Evolutionary conservation across 2,329 filamentous ascomycete species (phyloP).

Genomic region (Neopestalotiopsis rosae): DNA sequence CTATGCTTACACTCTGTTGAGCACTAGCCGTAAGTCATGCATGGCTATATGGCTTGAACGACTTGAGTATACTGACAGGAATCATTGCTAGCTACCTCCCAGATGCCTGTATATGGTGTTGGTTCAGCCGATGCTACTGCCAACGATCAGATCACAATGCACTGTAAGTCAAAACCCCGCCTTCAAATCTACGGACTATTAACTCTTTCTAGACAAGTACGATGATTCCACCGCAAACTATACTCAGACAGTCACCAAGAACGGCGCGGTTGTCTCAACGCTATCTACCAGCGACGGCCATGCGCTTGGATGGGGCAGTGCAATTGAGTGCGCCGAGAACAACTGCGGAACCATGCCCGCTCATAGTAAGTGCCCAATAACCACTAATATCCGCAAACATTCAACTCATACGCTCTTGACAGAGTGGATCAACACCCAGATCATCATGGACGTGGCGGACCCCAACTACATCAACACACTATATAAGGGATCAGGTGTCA

Average conservation of each 20-base stretch:
- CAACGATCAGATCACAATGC: conserved; percentile 44
- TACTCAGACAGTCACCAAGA: conserved; percentile 25
- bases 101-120: conserved; percentile 40
- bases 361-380: conserved; percentile 35
- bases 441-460: conserved; percentile 35
- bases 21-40: conserved; percentile 29
- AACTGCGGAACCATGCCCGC: conserved; percentile 46
- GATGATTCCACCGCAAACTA: conserved; percentile 25
- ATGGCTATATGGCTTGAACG: too few relatives aligned
- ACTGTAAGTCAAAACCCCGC: conserved; percentile 29
- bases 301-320: conserved; percentile 27
- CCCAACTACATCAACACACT: conserved; percentile 45
- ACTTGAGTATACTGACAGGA: not conserved
- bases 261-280: conserved; percentile 23
- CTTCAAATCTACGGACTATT: not conserved
- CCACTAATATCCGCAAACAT: not conserved
- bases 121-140: conserved; percentile 28
- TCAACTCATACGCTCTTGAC: not conserved
- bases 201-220: conserved; percentile 19
- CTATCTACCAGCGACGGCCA: conserved; percentile 25
- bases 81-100: conserved; percentile 25
- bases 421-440: conserved; percentile 45
- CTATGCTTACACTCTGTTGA: conserved; percentile 47
- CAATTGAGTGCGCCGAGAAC: conserved; percentile 40
- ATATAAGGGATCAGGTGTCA: conserved; percentile 42